Percentiles rank a stretch among this genome's conserved stretches.
These are phyloP conservation scores for Fusarium gaditjirri DNA, from an alignment of 2,329 filamentous ascomycete species.

Conservation along the genomic window DNA sequence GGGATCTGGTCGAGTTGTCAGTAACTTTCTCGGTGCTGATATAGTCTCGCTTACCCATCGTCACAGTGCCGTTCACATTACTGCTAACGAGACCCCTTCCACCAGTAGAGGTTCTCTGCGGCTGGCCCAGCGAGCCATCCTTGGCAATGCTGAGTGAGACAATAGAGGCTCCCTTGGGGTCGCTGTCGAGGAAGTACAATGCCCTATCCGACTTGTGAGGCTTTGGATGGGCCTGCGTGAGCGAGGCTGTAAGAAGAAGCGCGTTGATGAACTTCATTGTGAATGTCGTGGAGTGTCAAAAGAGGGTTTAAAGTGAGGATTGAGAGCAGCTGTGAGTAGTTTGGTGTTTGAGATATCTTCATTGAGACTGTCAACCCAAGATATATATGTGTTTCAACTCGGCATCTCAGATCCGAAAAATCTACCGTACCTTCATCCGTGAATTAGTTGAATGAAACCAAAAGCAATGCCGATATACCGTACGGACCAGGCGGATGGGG, in stretches of 20 bases:
- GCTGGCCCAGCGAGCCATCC: neutral
- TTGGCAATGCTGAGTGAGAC: neutral
- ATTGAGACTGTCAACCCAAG: neutral
- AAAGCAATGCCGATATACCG: neutral
- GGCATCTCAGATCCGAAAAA: neutral
- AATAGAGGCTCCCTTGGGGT: conserved; percentile 8
- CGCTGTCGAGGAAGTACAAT: conserved; percentile 10
- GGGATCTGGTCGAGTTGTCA: neutral
- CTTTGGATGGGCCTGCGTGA: neutral
- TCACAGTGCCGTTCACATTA: neutral
- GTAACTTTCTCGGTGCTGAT: accelerated
- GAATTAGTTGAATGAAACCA: too few relatives aligned
- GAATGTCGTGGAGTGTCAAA: accelerated
- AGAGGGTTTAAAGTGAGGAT: accelerated
- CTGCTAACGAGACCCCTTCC: neutral
- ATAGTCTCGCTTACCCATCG: neutral
- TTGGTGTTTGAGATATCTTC: neutral
- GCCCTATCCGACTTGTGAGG: neutral
- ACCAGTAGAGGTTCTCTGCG: neutral
- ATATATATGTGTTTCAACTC: neutral
- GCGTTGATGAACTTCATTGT: neutral
- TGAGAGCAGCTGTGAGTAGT: accelerated
- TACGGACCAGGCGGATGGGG: neutral
- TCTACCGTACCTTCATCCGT: neutral
- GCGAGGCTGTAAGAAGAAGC: neutral